Percentiles rank a stretch among this genome's conserved stretches.
These are phyloP conservation scores for Teunomyces pallodes DNA, from an alignment of 805 yeast species.

Conservation along the genomic window DNA sequence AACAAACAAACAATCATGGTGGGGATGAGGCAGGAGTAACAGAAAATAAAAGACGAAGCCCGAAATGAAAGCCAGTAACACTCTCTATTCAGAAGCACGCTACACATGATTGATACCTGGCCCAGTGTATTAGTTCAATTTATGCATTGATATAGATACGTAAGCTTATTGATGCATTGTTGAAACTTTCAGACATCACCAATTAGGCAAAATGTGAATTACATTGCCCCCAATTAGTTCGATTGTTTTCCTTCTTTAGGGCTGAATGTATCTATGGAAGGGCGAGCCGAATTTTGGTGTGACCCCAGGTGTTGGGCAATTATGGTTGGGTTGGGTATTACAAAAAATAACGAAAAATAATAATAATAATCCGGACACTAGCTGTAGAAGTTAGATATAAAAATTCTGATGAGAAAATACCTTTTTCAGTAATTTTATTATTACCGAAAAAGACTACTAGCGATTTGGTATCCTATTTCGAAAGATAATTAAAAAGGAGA, in stretches of 20 bases:
- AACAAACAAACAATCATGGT: not conserved
- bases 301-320: conserved; percentile 3
- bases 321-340: conserved; percentile 3
- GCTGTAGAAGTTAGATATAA: not conserved
- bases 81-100: not conserved
- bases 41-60: not conserved
- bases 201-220: not conserved
- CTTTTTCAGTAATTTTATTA: not conserved
- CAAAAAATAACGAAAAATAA: not conserved
- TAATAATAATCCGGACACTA: not conserved
- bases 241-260: not conserved
- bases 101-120: not conserved
- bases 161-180: not conserved
- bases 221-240: not conserved
- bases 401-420: not conserved
- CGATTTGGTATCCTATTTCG: not conserved
- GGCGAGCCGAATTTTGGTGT: not conserved
- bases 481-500: not conserved
- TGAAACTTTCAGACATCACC: not conserved
- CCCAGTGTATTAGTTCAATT: not conserved
- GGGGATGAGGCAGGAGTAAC: not conserved
- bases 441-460: not conserved
- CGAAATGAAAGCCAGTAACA: not conserved
- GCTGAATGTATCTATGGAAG: not conserved
- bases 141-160: not conserved